Conservation (phyloP, 164 flowering plant genomes). For the Chimonanthus salicifolius region DNA sequence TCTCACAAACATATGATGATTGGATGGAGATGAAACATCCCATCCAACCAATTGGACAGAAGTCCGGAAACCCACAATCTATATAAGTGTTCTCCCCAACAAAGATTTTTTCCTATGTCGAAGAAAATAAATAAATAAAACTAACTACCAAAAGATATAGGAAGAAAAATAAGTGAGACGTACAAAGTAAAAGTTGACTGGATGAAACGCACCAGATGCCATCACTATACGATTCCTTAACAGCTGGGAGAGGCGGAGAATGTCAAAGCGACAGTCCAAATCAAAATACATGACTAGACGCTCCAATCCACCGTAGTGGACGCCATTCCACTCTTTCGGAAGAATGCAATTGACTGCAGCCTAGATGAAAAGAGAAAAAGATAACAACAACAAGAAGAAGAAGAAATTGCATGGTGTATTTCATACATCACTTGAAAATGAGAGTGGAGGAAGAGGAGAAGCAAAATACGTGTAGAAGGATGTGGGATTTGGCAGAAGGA, state of each 20-base stretch:
- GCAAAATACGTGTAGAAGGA: slow-evolving; percentile 52
- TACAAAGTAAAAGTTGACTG: too few species aligned
- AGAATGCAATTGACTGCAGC: slow-evolving; percentile 65
- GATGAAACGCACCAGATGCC: slow-evolving; percentile 22
- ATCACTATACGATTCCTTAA: slow-evolving; percentile 37
- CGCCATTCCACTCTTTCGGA: slow-evolving; percentile 68
- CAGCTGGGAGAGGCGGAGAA: slow-evolving; percentile 40
- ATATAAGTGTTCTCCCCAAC: too few species aligned
- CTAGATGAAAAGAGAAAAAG: slow-evolving; percentile 16
- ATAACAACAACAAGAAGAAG: neutral
- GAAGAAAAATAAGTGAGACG: too few species aligned
- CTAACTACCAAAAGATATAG: too few species aligned
- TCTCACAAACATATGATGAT: too few species aligned
- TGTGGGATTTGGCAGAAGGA: slow-evolving; percentile 78
- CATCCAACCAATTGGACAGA: too few species aligned
- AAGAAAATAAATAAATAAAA: too few species aligned
- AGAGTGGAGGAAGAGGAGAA: too few species aligned
- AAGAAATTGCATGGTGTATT: neutral
- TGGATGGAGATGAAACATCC: too few species aligned
- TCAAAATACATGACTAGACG: slow-evolving; percentile 52
- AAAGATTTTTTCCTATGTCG: too few species aligned
- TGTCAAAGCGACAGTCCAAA: slow-evolving; percentile 71
- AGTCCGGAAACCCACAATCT: too few species aligned
- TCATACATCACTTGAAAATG: too few species aligned
- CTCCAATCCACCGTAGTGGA: slow-evolving; percentile 64